Evolutionary conservation across 2,329 filamentous ascomycete species (phyloP).

Genomic region (Fusarium decemcellulare): DNA sequence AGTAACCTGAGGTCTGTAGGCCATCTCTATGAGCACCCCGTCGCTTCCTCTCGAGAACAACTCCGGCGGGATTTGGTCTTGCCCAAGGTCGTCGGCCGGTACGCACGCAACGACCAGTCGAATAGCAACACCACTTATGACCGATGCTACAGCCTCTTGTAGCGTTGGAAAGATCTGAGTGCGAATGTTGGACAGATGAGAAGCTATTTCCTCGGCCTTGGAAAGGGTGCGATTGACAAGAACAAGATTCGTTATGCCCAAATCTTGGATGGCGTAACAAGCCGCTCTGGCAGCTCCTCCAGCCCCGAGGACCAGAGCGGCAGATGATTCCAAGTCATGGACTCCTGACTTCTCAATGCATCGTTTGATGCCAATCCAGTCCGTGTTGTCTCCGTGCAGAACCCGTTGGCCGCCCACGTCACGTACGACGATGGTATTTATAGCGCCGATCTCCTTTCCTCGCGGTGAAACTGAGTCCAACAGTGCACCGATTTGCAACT

Average conservation of each 20-base stretch:
- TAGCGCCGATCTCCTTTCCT: slow-evolving; percentile 13
- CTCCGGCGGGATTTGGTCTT: slow-evolving; percentile 10
- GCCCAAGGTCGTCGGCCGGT: slow-evolving; percentile 17
- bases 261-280: slow-evolving; percentile 16
- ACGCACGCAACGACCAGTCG: slow-evolving; percentile 18
- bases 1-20: slow-evolving; percentile 23
- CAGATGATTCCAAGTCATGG: slow-evolving; percentile 1
- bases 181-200: neutral
- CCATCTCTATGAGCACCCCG: slow-evolving; percentile 26
- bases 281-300: slow-evolving; percentile 26
- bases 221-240: slow-evolving; percentile 23
- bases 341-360: slow-evolving; percentile 11
- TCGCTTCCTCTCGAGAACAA: slow-evolving; percentile 1
- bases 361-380: slow-evolving; percentile 25
- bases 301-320: slow-evolving; percentile 20
- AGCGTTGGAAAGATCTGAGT: neutral
- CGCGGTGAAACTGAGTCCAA: slow-evolving; percentile 11
- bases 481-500: slow-evolving; percentile 15
- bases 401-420: slow-evolving; percentile 1
- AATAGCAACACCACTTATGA: neutral
- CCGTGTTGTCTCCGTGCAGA: slow-evolving; percentile 23
- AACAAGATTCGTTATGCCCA: slow-evolving; percentile 15
- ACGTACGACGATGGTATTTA: slow-evolving; percentile 21
- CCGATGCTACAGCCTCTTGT: neutral
- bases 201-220: slow-evolving; percentile 9